Percentiles rank a stretch among this genome's conserved stretches.
Evolutionary conservation across 441 rosid genomes (phyloP).

Genomic region (Melastoma candidum): DNA sequence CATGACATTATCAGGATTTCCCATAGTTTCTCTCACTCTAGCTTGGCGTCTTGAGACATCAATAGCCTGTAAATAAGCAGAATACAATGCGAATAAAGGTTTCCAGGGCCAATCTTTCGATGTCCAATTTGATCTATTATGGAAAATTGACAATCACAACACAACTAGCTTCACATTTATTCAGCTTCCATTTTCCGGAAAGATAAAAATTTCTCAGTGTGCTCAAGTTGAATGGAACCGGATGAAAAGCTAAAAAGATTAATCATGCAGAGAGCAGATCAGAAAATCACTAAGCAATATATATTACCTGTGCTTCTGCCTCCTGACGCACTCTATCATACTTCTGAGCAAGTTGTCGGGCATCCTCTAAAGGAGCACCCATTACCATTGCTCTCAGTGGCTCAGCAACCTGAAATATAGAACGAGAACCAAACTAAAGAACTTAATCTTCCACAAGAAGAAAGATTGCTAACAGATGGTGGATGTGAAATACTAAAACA

Average conservation of each 20-base stretch:
- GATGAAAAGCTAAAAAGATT: no score
- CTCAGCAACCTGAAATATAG: conserved; percentile 3
- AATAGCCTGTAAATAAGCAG: conserved; percentile 1
- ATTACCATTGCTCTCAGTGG: conserved; percentile 10
- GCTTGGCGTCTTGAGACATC: conserved; percentile 11
- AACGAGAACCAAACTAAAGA: not conserved
- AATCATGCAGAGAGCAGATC: no score
- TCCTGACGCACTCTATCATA: conserved; percentile 12
- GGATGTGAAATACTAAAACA: no score
- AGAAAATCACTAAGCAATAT: not conserved
- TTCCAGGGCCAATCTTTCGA: not conserved
- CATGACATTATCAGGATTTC: conserved; percentile 9
- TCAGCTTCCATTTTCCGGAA: no score
- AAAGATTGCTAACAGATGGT: no score
- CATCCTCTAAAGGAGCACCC: conserved; percentile 13
- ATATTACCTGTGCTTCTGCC: conserved; percentile 8
- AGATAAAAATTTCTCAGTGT: no score
- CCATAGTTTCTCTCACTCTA: conserved; percentile 9
- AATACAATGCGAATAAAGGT: not conserved
- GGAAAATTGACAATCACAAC: no score
- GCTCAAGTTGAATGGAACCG: no score
- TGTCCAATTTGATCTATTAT: no score
- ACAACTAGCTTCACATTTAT: no score
- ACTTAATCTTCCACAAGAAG: not conserved
- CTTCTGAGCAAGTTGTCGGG: conserved; percentile 9